Percentiles rank a stretch among this genome's conserved stretches.
Evolutionary conservation across 257 asterid genomes (phyloP).

Genomic region (Gardenia jasminoides): DNA sequence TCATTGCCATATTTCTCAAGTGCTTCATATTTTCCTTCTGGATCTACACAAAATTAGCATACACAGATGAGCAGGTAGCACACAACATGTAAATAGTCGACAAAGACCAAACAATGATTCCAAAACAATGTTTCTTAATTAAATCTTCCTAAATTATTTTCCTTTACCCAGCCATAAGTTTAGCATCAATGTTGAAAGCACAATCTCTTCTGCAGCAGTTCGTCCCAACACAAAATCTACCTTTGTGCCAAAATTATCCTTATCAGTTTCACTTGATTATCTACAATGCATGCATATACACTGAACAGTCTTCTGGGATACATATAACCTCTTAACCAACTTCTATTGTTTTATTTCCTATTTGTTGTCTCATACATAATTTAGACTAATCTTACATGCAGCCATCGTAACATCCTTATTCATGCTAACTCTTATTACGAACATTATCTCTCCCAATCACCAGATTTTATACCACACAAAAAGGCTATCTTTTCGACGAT

Average conservation of each 20-base stretch:
- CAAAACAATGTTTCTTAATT: neutral
- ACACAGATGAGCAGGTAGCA: slow-evolving; percentile 2
- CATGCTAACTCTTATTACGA: neutral
- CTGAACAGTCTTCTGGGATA: neutral
- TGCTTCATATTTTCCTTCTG: slow-evolving; percentile 90
- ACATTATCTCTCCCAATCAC: neutral
- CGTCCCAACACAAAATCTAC: neutral
- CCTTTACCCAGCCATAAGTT: neutral
- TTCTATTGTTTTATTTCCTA: neutral
- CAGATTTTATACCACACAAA: neutral
- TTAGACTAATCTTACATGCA: neutral
- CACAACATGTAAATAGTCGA: neutral
- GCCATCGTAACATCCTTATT: neutral
- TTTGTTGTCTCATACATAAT: neutral
- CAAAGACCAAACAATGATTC: neutral
- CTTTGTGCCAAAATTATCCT: too few species aligned
- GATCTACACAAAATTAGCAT: slow-evolving; percentile 38
- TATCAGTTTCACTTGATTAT: too few species aligned
- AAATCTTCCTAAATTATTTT: neutral
- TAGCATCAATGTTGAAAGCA: neutral
- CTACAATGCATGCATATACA: too few species aligned
- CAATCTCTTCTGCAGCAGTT: neutral
- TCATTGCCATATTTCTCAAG: slow-evolving; percentile 94
- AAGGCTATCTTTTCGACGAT: neutral
- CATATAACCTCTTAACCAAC: neutral